Base-by-base conservation (phyloP, 2,329 filamentous ascomycete genomes). In the Trichoderma arundinaceum region DNA sequence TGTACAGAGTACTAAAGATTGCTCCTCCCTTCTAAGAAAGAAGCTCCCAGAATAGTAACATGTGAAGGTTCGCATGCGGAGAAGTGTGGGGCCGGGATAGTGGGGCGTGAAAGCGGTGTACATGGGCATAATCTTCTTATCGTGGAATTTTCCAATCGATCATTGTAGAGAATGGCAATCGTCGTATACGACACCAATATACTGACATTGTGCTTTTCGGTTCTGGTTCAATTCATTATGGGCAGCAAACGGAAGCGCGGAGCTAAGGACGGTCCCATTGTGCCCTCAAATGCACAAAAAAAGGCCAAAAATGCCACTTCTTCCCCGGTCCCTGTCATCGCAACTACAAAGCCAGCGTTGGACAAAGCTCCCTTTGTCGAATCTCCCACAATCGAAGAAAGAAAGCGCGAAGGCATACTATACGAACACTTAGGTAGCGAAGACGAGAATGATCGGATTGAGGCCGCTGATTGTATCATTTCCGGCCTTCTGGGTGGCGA, bases 381-480 rank as follows among this genome's bases (percentile, higher is more conserved):
- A 68, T 77, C 82, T 6, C 80, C 82, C 9, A 78, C 77, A 59
- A 79, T 80, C 52, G 83, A 85, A 43, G 84, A 88, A 66, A 81
- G 86, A 67, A 83, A 82, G 71, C 79, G 86, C 68, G 87, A 89
- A 72, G 84, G 84, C 2, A 77, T 78, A 2, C 78, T 90, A 2
- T 90, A 90, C 74, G 83, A 89, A 28, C 77, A 84, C 1, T 82
- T 90, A 1, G 84, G 85, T 38, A 88, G 86, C 69, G 85, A 88
- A 69, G 85, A 88, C 69, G 77, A 78, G 17, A 75, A 77, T 13
- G 83, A 88, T 49, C 82, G 88, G 52, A 81, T 89, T 32, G 78
- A 80, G 22, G 87, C 88, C 7, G 88, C 86, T 35, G 82, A 84
- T 67, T 84, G 82, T 22, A 84, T 89, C 38, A 76, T 89, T 6